A percentile compares a stretch with the other conserved stretches of the same genome.
Conservation (phyloP, 2,329 filamentous ascomycete species). For the Cercospora nicotianae region DNA sequence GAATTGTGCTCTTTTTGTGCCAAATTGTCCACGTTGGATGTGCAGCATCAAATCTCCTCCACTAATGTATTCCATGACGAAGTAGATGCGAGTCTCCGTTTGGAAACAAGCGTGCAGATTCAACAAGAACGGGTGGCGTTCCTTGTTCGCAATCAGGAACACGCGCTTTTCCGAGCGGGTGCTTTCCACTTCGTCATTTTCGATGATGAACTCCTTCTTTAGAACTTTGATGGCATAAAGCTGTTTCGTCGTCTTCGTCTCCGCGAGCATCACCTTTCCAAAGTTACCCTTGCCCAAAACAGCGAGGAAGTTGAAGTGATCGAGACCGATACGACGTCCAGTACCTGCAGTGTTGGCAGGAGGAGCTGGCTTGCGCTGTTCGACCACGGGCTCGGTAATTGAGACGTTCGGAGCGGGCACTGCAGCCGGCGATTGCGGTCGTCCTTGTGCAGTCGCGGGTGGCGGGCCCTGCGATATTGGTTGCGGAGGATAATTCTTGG, state of each 20-base stretch:
- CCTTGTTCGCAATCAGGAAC: slow-evolving; percentile 94
- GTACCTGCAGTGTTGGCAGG: slow-evolving; percentile 68
- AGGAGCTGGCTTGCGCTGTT: slow-evolving; percentile 62
- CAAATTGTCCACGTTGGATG: slow-evolving; percentile 95
- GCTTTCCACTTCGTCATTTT: slow-evolving; percentile 98
- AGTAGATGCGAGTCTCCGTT: slow-evolving; percentile 96
- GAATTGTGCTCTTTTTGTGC: slow-evolving; percentile 93
- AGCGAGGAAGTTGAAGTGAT: slow-evolving; percentile 98
- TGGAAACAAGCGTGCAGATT: slow-evolving; percentile 98
- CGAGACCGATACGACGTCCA: slow-evolving; percentile 83
- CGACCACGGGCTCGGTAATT: slow-evolving; percentile 33
- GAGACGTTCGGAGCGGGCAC: slow-evolving; percentile 35
- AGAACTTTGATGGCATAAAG: slow-evolving; percentile 98
- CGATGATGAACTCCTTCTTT: slow-evolving; percentile 99
- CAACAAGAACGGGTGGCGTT: slow-evolving; percentile 91
- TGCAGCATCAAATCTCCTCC: slow-evolving; percentile 99
- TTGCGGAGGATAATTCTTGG: slow-evolving; percentile 58
- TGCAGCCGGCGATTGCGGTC: slow-evolving; percentile 38
- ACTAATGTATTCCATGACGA: slow-evolving; percentile 99
- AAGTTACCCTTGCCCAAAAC: slow-evolving; percentile 99
- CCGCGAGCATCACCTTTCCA: slow-evolving; percentile 98
- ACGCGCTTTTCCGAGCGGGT: slow-evolving; percentile 97
- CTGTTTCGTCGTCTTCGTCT: slow-evolving; percentile 88
- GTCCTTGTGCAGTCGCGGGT: slow-evolving; percentile 43
- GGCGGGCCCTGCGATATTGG: slow-evolving; percentile 45